Base-by-base conservation (phyloP, 768 basidiomycete genomes). In the Panus rudis region DNA sequence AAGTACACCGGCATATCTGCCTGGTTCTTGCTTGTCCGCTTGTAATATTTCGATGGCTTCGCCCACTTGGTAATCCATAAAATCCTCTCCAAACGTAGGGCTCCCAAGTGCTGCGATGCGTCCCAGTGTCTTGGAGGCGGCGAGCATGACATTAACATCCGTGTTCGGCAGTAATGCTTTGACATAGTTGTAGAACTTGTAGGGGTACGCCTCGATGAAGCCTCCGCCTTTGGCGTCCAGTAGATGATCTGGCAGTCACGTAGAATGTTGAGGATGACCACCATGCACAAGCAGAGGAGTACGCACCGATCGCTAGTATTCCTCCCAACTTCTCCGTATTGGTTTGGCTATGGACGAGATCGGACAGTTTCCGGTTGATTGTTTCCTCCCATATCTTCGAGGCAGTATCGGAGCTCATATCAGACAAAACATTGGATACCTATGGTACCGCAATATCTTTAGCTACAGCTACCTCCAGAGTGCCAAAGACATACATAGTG, bases 141-240 rank as follows among this genome's bases (percentile, higher is more conserved):
- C 79, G 26, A 92, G 75, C 92, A 97, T 97, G 58, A 99, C 81
- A 61, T 87, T 85, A 55, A 91, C 78, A 60, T 97, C 94, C 41
- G 81, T 75, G 57, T 89, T 89, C 4, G 91, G 91, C 16, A 96
- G 73, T n/a, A 94, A 75, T 31, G 87, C 80, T 59, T 92, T 90
- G 63, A 96, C 84, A 65, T 96, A 93, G 64, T 90, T 89, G 68
- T 84, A 90, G 60, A 93, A 83, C 39, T 88, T 79, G 63, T 86
- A 92, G 28, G 88, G 76, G 55, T 82, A 86, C 32, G 84, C 82
- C 60, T 90, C 85, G 39, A 88, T 78, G 7, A 79, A 80, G 61
- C 88, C 87, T 63, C 89, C 88, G 25, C 77, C 76, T 30, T 86
- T 84, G 37, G 79, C 75, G 39, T 81, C 80, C 35, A 92, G 71